Evolutionary conservation across 768 basidiomycete species (phyloP).

Genomic region (Mycena galericulata): DNA sequence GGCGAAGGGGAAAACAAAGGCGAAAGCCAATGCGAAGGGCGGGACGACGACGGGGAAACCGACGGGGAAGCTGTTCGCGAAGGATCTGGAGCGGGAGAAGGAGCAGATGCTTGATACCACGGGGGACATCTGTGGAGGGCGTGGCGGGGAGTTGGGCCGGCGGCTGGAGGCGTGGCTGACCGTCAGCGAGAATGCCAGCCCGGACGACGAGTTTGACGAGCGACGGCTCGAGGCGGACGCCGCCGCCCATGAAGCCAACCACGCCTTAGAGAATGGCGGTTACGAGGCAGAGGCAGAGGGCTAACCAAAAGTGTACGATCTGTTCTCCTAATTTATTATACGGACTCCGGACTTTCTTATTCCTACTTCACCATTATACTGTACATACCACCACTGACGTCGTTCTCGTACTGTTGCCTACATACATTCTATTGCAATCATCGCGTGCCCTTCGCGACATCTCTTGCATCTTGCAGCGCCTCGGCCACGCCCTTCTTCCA

Average conservation of each 20-base stretch:
- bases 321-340: conserved; percentile 15
- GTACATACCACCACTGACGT: background rate
- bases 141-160: conserved; percentile 82
- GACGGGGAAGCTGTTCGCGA: conserved; percentile 61
- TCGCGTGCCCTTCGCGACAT: background rate
- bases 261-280: background rate
- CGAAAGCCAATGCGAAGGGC: conserved; percentile 31
- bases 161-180: conserved; percentile 82
- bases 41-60: conserved; percentile 47
- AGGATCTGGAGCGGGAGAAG: conserved; percentile 65
- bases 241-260: too few relatives aligned
- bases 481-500: conserved; percentile 76
- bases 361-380: background rate
- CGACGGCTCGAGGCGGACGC: too few relatives aligned
- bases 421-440: background rate
- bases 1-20: conserved; percentile 16
- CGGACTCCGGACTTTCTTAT: conserved; percentile 2
- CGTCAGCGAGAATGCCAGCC: conserved; percentile 49
- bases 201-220: conserved; percentile 16
- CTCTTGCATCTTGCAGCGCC: conserved; percentile 57
- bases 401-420: background rate
- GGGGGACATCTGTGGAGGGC: conserved; percentile 83
- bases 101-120: conserved; percentile 78
- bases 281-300: conserved; percentile 1
- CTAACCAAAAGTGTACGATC: conserved; percentile 25